Base-by-base conservation (phyloP, 345 rosid genomes). In the Excoecaria cochinchinensis region DNA sequence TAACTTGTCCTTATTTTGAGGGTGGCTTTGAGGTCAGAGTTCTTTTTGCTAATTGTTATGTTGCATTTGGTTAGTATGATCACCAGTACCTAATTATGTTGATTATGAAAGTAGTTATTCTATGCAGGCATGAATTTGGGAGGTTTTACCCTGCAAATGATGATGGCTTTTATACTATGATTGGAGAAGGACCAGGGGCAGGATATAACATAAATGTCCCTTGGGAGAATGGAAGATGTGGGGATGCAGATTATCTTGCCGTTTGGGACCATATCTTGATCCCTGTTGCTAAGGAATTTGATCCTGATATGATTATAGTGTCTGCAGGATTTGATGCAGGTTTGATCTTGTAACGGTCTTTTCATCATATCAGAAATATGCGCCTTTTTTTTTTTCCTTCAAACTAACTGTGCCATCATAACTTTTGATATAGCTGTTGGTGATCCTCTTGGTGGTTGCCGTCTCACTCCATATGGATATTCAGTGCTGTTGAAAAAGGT, bases 291-390 rank as follows among this genome's bases (percentile, higher is more conserved):
- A 89, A 86, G 78, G 89, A 91, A 73, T 95, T 91, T 67, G 81
- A 81, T 74, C 99, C 99, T 0, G 93, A 92, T 76, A 78, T 95
- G 77, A 86, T 95, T 56, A 72, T 95, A 19, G 59, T 95, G 46
- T 95, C 97, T 73, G 99, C 97, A 25, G 99, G 98, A 77, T 95
- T 92, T 80, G 97, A 95, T 88, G 97, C 99, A 89, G 99, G 99
- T 95, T 69, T 73, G 75, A 44, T 73, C 53, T 40, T 67, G 17
- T 80, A 40, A 55, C n/a, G 24, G 6, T 51, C 62, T 65, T 48
- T 47, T 12, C 9, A 21, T 58, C 15, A 3, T 38, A 40, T 39
- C 25, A 13, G 24, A 58, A 38, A 8, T 6, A 7, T 63, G 55
- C 21, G 4, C 9, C 36, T 62, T 39, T 38, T 4, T 59, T 59